These are phyloP conservation scores for Raphidocelis subcapitata DNA, from an alignment of 139 green algal species.

Conservation along the genomic window DNA sequence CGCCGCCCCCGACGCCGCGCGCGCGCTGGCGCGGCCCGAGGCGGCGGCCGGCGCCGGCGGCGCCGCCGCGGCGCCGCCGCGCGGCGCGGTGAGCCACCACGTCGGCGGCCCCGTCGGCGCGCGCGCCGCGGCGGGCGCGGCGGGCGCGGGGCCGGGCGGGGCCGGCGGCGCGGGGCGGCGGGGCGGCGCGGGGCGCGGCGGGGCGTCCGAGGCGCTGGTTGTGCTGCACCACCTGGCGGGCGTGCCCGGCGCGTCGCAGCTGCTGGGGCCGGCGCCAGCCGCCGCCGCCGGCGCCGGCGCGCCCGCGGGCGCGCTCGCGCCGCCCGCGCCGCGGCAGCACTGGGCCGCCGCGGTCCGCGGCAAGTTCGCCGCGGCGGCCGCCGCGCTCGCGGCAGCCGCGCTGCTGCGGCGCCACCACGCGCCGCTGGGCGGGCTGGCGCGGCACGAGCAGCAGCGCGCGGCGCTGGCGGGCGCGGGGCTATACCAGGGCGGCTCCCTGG, in stretches of 20 bases:
- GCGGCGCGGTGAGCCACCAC: conserved; percentile 4
- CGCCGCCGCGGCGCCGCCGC: not conserved
- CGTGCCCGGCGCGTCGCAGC: not conserved
- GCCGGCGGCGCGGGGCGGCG: not conserved
- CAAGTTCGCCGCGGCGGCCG: no score
- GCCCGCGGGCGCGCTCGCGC: no score
- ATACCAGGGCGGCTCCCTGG: not conserved
- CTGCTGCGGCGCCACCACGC: not conserved
- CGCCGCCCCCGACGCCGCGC: not conserved
- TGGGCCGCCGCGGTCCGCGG: not conserved
- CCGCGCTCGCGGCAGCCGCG: not conserved
- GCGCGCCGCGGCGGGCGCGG: not conserved
- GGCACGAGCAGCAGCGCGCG: not conserved
- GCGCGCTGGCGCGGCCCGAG: not conserved
- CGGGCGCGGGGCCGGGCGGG: not conserved
- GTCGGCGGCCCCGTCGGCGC: not conserved
- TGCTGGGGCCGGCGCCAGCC: not conserved
- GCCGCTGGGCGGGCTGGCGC: no score
- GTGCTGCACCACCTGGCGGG: conserved; percentile 7
- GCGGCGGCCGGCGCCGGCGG: not conserved
- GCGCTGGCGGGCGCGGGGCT: not conserved
- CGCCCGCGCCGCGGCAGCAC: not conserved
- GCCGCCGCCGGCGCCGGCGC: no score
- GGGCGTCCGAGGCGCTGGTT: not conserved
- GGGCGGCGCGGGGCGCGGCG: not conserved